Evolutionary conservation across 331 rosid species (phyloP), one percentile per base, ranked within the genome.

Genomic region (Quercus tomentella): DNA sequence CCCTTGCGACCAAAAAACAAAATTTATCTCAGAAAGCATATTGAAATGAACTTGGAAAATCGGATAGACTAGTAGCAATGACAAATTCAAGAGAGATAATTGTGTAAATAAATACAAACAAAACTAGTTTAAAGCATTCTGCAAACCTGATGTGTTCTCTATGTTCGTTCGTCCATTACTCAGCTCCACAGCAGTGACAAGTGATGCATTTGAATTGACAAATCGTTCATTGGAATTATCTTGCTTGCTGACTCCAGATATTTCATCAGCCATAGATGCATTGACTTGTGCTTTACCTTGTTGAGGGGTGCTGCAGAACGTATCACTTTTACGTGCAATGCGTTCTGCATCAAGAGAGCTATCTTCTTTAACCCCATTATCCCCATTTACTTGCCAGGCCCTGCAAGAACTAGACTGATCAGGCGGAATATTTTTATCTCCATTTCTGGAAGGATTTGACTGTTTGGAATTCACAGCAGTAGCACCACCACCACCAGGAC

Each of bases 391-490:
- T 11, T 87, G 86, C 90, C 95, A 88, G 66, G 87, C 87, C 85
- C 88, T 89, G 83, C 87, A 82, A 82, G 94, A 92, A 84, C 89
- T 84, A 73, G 97, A 88, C 61, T 88, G 94, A 82, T 89, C 99
- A 82, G 91, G 85, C 56, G 83, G 84, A 82, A 86, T 81, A 84
- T 83, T 77, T 79, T 87, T 91, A 49, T 89, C 97, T 71, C 92
- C 94, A 82, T 86, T 92, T 86, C 89, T 85, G 35, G 88, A 82
- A 62, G 89, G n/a, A 87, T 77, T 87, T 58, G 83, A 75, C 81
- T 75, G 92, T 84, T 84, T 93, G 68, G 92, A 82, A 79, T 81
- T 90, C 77, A 81, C 68, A 20, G 63, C 60, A 74, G 81, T 79
- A 80, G 87, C 87, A 72, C 84, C 92, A 73, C 81, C 91, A 75